phyloP scores from a whole-genome alignment of 163 green algal genomes.

The Volvox carteri region DNA sequence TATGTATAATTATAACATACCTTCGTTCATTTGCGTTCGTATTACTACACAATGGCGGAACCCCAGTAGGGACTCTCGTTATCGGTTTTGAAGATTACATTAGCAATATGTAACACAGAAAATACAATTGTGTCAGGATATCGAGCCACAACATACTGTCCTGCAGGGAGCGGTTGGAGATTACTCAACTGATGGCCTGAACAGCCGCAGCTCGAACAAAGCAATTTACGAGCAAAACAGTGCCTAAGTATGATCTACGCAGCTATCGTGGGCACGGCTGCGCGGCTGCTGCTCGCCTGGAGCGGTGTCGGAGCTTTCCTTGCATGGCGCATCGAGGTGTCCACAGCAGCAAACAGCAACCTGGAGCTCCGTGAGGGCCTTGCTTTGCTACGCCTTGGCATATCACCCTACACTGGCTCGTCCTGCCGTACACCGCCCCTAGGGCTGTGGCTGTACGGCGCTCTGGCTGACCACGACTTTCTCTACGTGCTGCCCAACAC shows the following conservation, averaged over 20 bases:
- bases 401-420: conserved; percentile 65
- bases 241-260: neutral
- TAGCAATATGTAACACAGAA: no score
- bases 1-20: no score
- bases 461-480: neutral
- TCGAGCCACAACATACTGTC: no score
- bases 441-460: conserved; percentile 57
- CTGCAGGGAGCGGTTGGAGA: no score
- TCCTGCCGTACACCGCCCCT: conserved; percentile 67
- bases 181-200: no score
- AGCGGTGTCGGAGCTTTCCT: conserved; percentile 49
- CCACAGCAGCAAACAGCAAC: conserved; percentile 63
- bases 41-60: no score
- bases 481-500: conserved; percentile 61
- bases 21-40: no score
- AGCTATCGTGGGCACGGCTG: conserved; percentile 9
- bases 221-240: no score
- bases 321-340: conserved; percentile 66
- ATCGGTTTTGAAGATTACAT: no score
- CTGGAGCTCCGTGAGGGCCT: conserved; percentile 62
- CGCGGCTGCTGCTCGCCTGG: conserved; percentile 40
- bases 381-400: conserved; percentile 53
- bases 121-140: no score
- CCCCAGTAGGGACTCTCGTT: no score
- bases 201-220: no score